Evolutionary conservation across 768 basidiomycete genomes (phyloP), one percentile per base, ranked within the genome.

Genomic region (Lactarius vividus): DNA sequence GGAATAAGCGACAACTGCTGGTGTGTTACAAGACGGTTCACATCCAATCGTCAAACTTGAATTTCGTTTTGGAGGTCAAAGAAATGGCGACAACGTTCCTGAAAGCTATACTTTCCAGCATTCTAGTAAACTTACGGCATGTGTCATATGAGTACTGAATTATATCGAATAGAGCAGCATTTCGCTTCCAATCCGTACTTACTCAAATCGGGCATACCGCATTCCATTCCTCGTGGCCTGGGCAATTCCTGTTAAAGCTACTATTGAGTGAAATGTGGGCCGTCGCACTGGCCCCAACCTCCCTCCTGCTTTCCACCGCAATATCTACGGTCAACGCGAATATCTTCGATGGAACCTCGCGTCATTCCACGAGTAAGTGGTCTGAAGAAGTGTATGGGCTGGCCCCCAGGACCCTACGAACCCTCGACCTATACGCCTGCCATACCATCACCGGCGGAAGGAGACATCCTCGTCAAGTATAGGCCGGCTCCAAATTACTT

Each of bases 331-430:
- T 13, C n/a, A 4, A n/a, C 49, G 3, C 52, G 16, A 7, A 28
- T 53, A 16, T 29, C 26, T 53, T 18, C 28, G 13, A 53, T 53
- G 52, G 52, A 18, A 8, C 31, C 33, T 20, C 29, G 31, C 18
- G n/a, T n/a, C 15, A 0, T n/a, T 23, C 18, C 53, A 31, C 53
- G 53, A 31, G 10, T 54, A 20, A 29, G 53, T n/a, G 11, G 26
- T 28, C 53, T 35, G 6, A 57, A 57, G 31, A 57, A 57, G 55
- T 57, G 55, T 29, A 57, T 57, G 55, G 55, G 55, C 31, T 57
- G 55, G 55, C 20, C 31, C 15, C 8, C 4, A 28, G 33, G 55
- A 9, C 3, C 20, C 2, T 18, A 35, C 31, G 33, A 57, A 11
- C 11, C 55, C 16, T 11, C 42, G 8, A n/a, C 20, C 42, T 44